Conservation (phyloP, 2,329 filamentous ascomycete genomes). For the Alternaria sp. region DNA sequence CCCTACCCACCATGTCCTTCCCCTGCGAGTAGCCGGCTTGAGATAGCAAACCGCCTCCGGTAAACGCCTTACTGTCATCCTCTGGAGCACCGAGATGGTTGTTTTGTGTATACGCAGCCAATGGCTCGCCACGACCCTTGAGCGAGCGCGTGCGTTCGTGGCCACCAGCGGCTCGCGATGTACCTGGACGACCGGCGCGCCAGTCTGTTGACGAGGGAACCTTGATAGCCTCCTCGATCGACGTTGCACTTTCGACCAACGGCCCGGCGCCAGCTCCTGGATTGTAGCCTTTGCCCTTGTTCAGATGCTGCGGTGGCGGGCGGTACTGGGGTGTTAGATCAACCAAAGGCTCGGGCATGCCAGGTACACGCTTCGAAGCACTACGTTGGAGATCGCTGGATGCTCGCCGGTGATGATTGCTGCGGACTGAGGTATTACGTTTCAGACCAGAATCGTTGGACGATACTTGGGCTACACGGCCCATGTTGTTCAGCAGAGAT, state of each 20-base stretch:
- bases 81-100: constrained; percentile 39
- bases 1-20: constrained; percentile 47
- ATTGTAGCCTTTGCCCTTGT: constrained; percentile 60
- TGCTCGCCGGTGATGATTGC: constrained; percentile 35
- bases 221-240: constrained; percentile 51
- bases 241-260: constrained; percentile 55
- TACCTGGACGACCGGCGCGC: constrained; percentile 45
- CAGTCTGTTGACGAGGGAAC: constrained; percentile 54
- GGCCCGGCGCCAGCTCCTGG: constrained; percentile 48
- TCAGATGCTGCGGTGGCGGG: constrained; percentile 66
- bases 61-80: constrained; percentile 50
- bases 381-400: constrained; percentile 53
- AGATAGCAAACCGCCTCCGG: constrained; percentile 53
- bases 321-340: constrained; percentile 70
- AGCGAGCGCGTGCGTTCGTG: constrained; percentile 44
- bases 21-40: constrained; percentile 50
- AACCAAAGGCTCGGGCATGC: constrained; percentile 66
- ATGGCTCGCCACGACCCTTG: constrained; percentile 42
- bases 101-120: constrained; percentile 43
- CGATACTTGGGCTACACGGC: constrained; percentile 33
- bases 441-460: constrained; percentile 32
- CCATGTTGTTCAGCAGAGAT: constrained; percentile 60
- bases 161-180: constrained; percentile 26
- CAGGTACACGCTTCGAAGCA: constrained; percentile 51
- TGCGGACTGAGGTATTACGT: constrained; percentile 42